These are phyloP conservation scores for Acanthamoeba royreba DNA, from an alignment of 208 protist genomes.

Conservation along the genomic window DNA sequence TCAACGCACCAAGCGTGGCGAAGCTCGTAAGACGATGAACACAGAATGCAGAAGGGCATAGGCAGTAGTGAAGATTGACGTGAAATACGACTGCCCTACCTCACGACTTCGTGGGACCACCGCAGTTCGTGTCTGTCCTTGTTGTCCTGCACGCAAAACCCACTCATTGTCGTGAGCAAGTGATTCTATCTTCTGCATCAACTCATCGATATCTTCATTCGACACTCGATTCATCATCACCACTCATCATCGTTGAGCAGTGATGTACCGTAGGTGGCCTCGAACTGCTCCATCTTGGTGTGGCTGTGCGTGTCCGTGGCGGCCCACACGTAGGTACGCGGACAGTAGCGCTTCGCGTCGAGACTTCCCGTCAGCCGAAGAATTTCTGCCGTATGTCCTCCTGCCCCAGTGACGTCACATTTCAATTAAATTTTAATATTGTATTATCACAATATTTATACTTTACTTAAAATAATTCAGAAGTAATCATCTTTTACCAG, in stretches of 20 bases:
- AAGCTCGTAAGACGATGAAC: constrained; percentile 19
- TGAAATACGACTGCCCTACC: constrained; percentile 76
- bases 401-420: background rate
- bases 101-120: constrained; percentile 72
- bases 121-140: background rate
- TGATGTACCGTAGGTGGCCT: background rate
- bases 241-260: background rate
- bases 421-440: background rate
- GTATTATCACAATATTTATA: background rate
- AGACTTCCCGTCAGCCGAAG: constrained; percentile 52
- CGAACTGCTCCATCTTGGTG: constrained; percentile 14
- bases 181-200: background rate
- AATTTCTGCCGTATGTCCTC: constrained; percentile 81
- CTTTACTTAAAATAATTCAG: background rate
- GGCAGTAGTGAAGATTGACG: constrained; percentile 72
- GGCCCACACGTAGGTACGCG: constrained; percentile 61
- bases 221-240: too few relatives aligned
- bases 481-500: background rate
- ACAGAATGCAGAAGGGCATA: constrained; percentile 52
- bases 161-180: background rate
- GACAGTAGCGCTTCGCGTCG: constrained; percentile 40
- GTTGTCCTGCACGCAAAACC: background rate
- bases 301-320: constrained; percentile 55
- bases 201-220: too few relatives aligned
- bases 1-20: constrained; percentile 54